Conservation (phyloP, 306 rosid species). For the Purshia tridentata region DNA sequence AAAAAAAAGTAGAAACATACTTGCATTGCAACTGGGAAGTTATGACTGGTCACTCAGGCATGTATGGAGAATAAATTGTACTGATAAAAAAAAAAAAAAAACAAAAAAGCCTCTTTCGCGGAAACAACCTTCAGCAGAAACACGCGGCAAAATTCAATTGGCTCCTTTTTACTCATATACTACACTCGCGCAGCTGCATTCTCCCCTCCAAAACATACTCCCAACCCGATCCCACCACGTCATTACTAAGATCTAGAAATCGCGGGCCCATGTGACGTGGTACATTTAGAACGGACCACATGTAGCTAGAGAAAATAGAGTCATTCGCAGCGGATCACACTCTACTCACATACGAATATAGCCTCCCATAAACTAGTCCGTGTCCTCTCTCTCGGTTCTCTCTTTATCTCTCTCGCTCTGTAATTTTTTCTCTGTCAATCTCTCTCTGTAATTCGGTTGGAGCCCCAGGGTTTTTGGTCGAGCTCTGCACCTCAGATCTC, state of each 20-base stretch:
- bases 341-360: not conserved
- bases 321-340: not conserved
- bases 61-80: not conserved
- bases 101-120: not conserved
- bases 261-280: not conserved
- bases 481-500: slow-evolving; percentile 23
- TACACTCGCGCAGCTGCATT: not conserved
- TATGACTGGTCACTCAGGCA: not conserved
- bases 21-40: not conserved
- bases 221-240: slow-evolving; percentile 8
- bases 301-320: not conserved
- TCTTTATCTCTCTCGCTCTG: slow-evolving; percentile 12
- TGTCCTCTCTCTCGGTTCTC: slow-evolving; percentile 8
- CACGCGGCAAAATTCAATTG: not conserved
- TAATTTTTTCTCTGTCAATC: not conserved
- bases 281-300: rapidly evolving
- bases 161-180: not conserved
- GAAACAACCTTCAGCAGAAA: not conserved
- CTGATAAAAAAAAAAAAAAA: not conserved
- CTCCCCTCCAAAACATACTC: not conserved
- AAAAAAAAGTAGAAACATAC: no score
- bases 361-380: slow-evolving; percentile 2
- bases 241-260: not conserved
- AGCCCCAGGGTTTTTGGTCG: slow-evolving; percentile 44
- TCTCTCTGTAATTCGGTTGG: slow-evolving; percentile 27